Evolutionary conservation across 805 yeast genomes (phyloP).

Genomic region (Saccharomycopsis sp.): DNA sequence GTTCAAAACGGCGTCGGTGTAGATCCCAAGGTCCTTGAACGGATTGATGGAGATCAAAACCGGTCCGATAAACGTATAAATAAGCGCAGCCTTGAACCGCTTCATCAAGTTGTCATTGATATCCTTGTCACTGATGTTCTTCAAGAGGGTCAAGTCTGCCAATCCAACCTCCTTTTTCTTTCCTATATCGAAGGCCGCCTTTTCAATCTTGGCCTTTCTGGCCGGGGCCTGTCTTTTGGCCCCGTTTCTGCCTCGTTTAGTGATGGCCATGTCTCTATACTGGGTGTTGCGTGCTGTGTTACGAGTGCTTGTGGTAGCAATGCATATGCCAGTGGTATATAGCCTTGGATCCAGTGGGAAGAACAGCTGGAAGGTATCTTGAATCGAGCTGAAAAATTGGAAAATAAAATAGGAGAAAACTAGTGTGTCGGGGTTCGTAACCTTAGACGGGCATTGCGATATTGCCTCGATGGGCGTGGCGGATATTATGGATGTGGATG

Average conservation of each 20-base stretch:
- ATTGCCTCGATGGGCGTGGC: too few relatives aligned
- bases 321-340: too few relatives aligned
- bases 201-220: conserved; percentile 59
- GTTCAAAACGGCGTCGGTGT: conserved; percentile 69
- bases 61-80: conserved; percentile 91
- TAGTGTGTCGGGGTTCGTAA: too few relatives aligned
- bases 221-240: conserved; percentile 45
- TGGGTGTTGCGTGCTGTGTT: too few relatives aligned
- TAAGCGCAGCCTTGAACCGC: conserved; percentile 81
- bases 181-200: conserved; percentile 82
- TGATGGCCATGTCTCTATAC: conserved; percentile 64
- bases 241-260: conserved; percentile 62
- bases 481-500: too few relatives aligned
- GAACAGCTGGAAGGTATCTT: too few relatives aligned
- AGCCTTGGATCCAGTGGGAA: too few relatives aligned
- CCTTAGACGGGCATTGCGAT: too few relatives aligned
- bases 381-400: too few relatives aligned
- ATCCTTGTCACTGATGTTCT: conserved; percentile 84
- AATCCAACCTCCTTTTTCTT: conserved; percentile 98
- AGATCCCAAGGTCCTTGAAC: conserved; percentile 91
- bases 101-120: conserved; percentile 88
- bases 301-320: too few relatives aligned
- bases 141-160: conserved; percentile 82
- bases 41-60: conserved; percentile 95
- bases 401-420: too few relatives aligned